Percentiles rank a stretch among this genome's conserved stretches.
Evolutionary conservation across 495 filamentous ascomycete genomes (phyloP).

Genomic region (Pyrenula aspistea): DNA sequence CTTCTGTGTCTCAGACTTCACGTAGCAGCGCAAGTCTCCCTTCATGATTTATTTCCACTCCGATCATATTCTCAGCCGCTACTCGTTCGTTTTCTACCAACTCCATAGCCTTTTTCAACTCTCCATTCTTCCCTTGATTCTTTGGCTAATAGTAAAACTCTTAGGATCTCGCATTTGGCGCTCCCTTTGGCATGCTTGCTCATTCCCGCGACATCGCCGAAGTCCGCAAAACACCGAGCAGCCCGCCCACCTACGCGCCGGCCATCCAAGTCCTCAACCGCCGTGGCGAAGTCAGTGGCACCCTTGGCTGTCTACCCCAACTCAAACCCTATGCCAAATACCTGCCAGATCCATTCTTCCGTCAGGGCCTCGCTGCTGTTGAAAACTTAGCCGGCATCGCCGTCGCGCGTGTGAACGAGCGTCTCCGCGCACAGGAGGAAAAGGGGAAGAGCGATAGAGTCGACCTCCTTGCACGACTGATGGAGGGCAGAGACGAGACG

Average conservation of each 20-base stretch:
- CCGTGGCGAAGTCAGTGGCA: constrained; percentile 39
- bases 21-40: no score
- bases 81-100: no score
- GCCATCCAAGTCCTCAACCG: constrained; percentile 44
- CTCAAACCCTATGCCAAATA: constrained; percentile 39
- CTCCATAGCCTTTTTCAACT: no score
- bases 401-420: constrained; percentile 64
- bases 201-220: constrained; percentile 47
- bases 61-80: no score
- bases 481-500: constrained; percentile 75
- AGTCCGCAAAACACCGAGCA: constrained; percentile 35
- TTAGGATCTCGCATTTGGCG: constrained; percentile 35
- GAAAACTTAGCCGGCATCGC: constrained; percentile 50
- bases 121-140: no score
- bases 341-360: constrained; percentile 40
- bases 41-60: no score
- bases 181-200: constrained; percentile 41
- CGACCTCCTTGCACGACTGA: constrained; percentile 71
- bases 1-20: no score
- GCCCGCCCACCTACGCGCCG: constrained; percentile 31
- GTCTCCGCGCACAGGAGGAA: constrained; percentile 53
- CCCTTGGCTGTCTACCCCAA: constrained; percentile 31
- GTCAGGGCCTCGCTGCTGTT: constrained; percentile 33
- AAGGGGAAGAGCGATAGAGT: constrained; percentile 43
- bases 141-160: no score